Evolutionary conservation across 768 basidiomycete genomes (phyloP).

Genomic region (Phaeotremella fagi): DNA sequence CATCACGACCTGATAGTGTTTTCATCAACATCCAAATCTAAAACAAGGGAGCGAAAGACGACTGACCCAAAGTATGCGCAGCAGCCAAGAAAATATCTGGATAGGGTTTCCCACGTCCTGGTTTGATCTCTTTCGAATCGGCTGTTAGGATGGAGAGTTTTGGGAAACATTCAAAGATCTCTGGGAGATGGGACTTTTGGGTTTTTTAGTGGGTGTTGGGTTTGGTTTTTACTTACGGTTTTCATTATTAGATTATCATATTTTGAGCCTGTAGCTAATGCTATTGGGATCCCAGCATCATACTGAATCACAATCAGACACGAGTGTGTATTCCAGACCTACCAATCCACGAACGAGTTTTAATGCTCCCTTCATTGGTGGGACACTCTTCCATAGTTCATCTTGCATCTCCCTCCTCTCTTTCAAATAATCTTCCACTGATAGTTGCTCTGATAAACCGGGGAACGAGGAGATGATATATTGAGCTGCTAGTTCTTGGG

Average conservation of each 20-base stretch:
- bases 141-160: slow-evolving; percentile 39
- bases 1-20: slow-evolving; percentile 28
- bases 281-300: slow-evolving; percentile 42
- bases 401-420: slow-evolving; percentile 38
- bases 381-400: slow-evolving; percentile 34
- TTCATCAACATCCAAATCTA: background rate
- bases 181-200: slow-evolving; percentile 39
- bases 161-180: slow-evolving; percentile 44
- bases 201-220: background rate
- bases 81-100: slow-evolving; percentile 48
- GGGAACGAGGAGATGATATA: slow-evolving; percentile 36
- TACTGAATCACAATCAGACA: slow-evolving; percentile 18
- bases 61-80: slow-evolving; percentile 40
- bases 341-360: slow-evolving; percentile 40
- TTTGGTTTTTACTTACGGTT: slow-evolving; percentile 26
- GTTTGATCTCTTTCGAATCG: slow-evolving; percentile 40
- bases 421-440: slow-evolving; percentile 38
- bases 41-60: background rate
- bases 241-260: slow-evolving; percentile 29
- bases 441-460: slow-evolving; percentile 30
- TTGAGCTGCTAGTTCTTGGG: slow-evolving; percentile 24
- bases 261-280: slow-evolving; percentile 43
- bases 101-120: slow-evolving; percentile 44
- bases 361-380: slow-evolving; percentile 42
- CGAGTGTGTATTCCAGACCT: slow-evolving; percentile 3